phyloP scores from a whole-genome alignment of 2,329 filamentous ascomycete species.

The Sporothrix pallida region DNA sequence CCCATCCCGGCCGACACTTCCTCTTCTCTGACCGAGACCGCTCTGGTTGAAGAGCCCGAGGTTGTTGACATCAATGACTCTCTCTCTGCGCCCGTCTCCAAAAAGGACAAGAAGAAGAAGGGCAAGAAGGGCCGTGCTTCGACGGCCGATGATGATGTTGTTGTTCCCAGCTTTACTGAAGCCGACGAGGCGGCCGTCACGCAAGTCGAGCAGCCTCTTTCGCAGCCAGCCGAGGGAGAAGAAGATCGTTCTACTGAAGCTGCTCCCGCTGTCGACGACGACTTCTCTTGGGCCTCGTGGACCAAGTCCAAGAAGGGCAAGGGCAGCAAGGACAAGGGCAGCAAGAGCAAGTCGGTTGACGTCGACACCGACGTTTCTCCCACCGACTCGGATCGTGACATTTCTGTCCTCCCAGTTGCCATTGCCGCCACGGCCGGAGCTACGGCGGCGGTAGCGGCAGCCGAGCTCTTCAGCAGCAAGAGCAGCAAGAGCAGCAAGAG shows the following conservation, averaged over 20 bases:
- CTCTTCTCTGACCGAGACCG: background rate
- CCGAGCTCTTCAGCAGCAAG: background rate
- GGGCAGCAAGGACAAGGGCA: conserved; percentile 1
- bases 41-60: conserved; percentile 27
- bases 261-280: conserved; percentile 40
- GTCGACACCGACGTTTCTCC: background rate
- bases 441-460: conserved; percentile 13
- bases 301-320: conserved; percentile 21
- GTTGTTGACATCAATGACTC: background rate
- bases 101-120: conserved; percentile 47
- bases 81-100: conserved; percentile 36
- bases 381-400: background rate
- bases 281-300: conserved; percentile 40
- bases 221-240: background rate
- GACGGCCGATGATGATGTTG: background rate
- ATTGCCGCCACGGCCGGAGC: conserved; percentile 21
- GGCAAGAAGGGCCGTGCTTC: conserved; percentile 49
- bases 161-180: conserved; percentile 51
- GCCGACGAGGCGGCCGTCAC: conserved; percentile 46
- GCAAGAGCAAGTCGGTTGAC: background rate
- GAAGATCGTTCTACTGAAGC: too few relatives aligned
- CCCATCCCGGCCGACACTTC: too few relatives aligned
- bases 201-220: background rate
- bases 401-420: conserved; percentile 13
- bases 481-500: background rate